phyloP scores from a whole-genome alignment of 805 yeast genomes.

The Candida dendrica region DNA sequence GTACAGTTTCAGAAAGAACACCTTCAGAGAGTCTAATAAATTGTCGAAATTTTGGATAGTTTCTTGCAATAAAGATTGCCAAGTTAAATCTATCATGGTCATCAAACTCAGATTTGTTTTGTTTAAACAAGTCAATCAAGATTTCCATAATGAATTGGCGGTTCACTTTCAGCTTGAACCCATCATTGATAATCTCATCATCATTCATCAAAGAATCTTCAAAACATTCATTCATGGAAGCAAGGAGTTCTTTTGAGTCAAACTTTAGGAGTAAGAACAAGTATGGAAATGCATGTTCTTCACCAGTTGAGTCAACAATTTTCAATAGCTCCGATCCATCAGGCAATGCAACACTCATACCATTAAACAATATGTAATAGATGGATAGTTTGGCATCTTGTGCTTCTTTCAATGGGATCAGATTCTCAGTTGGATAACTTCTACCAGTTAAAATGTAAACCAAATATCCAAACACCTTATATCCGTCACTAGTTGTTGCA shows the following conservation, averaged over 20 bases:
- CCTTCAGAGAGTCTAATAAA: conserved; percentile 68
- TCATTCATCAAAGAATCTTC: conserved; percentile 75
- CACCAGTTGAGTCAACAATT: conserved; percentile 20
- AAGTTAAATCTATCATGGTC: conserved; percentile 28
- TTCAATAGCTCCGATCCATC: conserved; percentile 27
- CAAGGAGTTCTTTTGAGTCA: conserved; percentile 53
- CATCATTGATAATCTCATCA: conserved; percentile 29
- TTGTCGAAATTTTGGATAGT: conserved; percentile 79
- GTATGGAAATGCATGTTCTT: conserved; percentile 59
- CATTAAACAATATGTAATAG: conserved; percentile 55
- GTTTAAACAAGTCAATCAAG: conserved; percentile 49
- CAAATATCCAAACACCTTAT: conserved; percentile 50
- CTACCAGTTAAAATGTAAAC: conserved; percentile 69
- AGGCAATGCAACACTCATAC: conserved; percentile 43
- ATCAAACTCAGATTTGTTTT: conserved; percentile 25
- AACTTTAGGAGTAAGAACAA: conserved; percentile 47
- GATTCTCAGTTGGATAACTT: conserved; percentile 66
- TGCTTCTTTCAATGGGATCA: conserved; percentile 29
- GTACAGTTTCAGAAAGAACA: conserved; percentile 39
- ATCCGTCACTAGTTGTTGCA: conserved; percentile 10
- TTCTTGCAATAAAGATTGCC: conserved; percentile 70
- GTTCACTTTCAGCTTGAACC: conserved; percentile 31
- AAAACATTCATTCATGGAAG: conserved; percentile 71
- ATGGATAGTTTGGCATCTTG: conserved; percentile 40
- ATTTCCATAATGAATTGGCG: conserved; percentile 78